Base-by-base conservation (phyloP, 805 yeast genomes). In the Wickerhamiella brachini region DNA sequence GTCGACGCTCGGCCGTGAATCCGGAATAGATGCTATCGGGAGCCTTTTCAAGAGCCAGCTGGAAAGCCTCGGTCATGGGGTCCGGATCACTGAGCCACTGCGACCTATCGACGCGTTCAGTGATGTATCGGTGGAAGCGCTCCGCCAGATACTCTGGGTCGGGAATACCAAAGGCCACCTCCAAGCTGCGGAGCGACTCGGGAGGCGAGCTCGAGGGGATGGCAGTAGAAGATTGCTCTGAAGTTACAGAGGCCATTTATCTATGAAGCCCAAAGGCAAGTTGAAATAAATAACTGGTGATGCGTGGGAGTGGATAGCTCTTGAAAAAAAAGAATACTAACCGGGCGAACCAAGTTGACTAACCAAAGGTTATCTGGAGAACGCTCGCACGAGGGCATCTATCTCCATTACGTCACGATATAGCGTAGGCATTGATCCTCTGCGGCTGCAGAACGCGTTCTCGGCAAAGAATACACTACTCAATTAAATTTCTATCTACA, bases 61-160 rank as follows among this genome's bases (percentile, higher is more conserved):
- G 41, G 10, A 58, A 43, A 12, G 53, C 49, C 8, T 29, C 31
- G 38, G 51, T 47, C 21, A 54, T 53, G 31, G 57, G 56, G 46
- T 58, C 61, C 20, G 54, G 50, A n/a, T 20, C 42, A 13, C 49
- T 50, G n/a, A 51, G 52, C 44, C 53, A 53, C 15, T 47, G 21
- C 12, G 49, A 15, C 50, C 52, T 53, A 47, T 54, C 52, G 10
- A 58, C 29, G 9, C 39, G 21, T 13, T 45, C 47, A 34, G 22
- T n/a, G 10, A 44, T 37, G 22, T 44, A 44, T 8, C 46, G 46
- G 15, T 44, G 46, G 46, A 44, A 44, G 4, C 46, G 29, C n/a
- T 44, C 46, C 3, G 46, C 46, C 23, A 44, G 46, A 15, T 44
- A 44, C 12, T 17, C 24, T 9, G 46, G 46, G 10, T 44, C 24